Conservation (phyloP, 1,139 yeast species). For the Wickerhamomyces sp. region DNA sequence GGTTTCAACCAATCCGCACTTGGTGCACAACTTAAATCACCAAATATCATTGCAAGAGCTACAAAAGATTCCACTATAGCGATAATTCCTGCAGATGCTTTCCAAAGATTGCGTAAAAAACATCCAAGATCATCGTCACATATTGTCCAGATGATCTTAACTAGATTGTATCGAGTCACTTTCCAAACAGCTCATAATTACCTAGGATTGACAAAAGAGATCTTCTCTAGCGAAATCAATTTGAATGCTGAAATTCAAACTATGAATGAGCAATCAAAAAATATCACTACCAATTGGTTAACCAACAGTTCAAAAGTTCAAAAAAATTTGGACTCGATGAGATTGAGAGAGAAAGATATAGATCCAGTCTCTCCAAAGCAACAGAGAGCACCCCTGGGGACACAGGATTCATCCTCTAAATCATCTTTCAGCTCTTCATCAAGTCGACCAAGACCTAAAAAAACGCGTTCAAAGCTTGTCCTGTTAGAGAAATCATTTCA, state of each 20-base stretch:
- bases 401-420: not conserved
- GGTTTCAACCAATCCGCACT: not conserved
- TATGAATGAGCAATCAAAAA: not conserved
- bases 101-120: slow-evolving; percentile 63
- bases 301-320: not conserved
- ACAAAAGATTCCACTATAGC: slow-evolving; percentile 74
- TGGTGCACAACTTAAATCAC: slow-evolving; percentile 12
- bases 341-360: too few relatives aligned
- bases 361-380: too few relatives aligned
- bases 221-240: slow-evolving; percentile 68
- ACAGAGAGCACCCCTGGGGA: too few relatives aligned
- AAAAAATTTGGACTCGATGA: not conserved
- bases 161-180: slow-evolving; percentile 84
- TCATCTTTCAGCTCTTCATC: not conserved
- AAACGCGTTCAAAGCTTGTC: slow-evolving; percentile 55
- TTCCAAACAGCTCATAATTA: slow-evolving; percentile 86
- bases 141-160: slow-evolving; percentile 87
- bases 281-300: slow-evolving; percentile 29
- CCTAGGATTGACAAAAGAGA: slow-evolving; percentile 78
- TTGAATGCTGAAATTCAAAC: slow-evolving; percentile 45
- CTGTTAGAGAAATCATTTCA: slow-evolving; percentile 30
- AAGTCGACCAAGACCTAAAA: slow-evolving; percentile 9
- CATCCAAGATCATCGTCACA: slow-evolving; percentile 91
- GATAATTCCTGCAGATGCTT: slow-evolving; percentile 83
- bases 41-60: slow-evolving; percentile 36